phyloP scores from a whole-genome alignment of 495 filamentous ascomycete species.

The Cercophora scortea region DNA sequence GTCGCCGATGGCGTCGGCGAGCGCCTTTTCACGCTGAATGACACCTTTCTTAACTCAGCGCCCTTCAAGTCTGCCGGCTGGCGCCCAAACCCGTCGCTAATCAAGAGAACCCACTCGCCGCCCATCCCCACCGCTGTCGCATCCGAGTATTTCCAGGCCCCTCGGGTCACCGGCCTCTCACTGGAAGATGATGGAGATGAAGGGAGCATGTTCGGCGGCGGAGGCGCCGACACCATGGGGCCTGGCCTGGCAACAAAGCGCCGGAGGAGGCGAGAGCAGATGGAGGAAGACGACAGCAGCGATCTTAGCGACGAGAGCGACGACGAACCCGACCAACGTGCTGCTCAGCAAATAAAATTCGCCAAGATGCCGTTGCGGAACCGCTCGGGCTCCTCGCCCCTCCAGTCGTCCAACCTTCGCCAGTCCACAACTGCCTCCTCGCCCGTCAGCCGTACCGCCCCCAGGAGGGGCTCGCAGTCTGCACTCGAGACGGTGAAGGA shows the following conservation, averaged over 20 bases:
- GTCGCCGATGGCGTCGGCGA: conserved; percentile 96
- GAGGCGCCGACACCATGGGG: conserved; percentile 65
- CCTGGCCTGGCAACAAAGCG: conserved; percentile 52
- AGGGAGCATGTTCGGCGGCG: conserved; percentile 68
- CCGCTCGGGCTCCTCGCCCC: conserved; percentile 81
- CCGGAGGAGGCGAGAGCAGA: conserved; percentile 59
- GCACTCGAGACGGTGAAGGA: conserved; percentile 67
- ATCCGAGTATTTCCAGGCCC: conserved; percentile 88
- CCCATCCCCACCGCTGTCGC: conserved; percentile 87
- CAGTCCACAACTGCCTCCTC: conserved; percentile 30
- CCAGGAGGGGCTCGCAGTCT: conserved; percentile 65
- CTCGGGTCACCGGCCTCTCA: conserved; percentile 40
- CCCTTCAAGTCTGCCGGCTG: conserved; percentile 94
- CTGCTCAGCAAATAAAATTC: conserved; percentile 81
- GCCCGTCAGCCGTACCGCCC: conserved; percentile 15
- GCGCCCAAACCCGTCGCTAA: conserved; percentile 64
- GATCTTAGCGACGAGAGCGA: conserved; percentile 96
- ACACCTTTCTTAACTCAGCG: conserved; percentile 82
- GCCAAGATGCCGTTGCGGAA: conserved; percentile 86
- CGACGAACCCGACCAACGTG: conserved; percentile 66
- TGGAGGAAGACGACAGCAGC: conserved; percentile 94
- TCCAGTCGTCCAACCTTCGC: conserved; percentile 51
- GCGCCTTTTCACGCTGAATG: conserved; percentile 86
- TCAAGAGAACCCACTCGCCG: conserved; percentile 90
- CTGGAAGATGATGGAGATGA: conserved; percentile 75